Percentiles rank a stretch among this genome's conserved stretches.
These are phyloP conservation scores for Ophiosphaerella korrae DNA, from an alignment of 2,329 filamentous ascomycete species.

Conservation along the genomic window DNA sequence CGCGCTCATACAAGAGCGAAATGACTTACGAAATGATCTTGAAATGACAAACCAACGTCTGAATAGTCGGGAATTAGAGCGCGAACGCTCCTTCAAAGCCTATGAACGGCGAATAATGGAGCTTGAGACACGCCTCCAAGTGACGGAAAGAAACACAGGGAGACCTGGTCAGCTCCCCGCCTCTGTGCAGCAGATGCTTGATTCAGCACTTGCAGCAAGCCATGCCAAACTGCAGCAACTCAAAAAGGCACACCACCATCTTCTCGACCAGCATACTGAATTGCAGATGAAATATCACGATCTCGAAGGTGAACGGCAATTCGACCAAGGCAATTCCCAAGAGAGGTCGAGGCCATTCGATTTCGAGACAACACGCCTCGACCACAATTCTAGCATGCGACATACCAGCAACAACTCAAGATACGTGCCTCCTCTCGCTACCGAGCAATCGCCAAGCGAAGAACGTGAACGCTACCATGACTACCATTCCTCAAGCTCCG, in stretches of 20 bases:
- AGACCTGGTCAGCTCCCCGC: conserved; percentile 44
- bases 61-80: conserved; percentile 56
- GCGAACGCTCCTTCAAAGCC: conserved; percentile 52
- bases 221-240: conserved; percentile 55
- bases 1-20: conserved; percentile 61
- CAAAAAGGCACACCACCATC: conserved; percentile 58
- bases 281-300: conserved; percentile 54
- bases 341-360: conserved; percentile 24
- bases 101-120: conserved; percentile 57
- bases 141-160: conserved; percentile 25
- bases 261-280: conserved; percentile 58
- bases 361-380: conserved; percentile 23
- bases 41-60: conserved; percentile 66
- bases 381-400: conserved; percentile 35
- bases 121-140: conserved; percentile 46
- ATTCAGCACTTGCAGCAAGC: conserved; percentile 54
- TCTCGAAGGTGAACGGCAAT: conserved; percentile 43
- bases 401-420: conserved; percentile 26
- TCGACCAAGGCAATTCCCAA: conserved; percentile 31
- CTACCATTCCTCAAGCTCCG: conserved; percentile 35
- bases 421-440: conserved; percentile 31
- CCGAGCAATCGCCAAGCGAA: conserved; percentile 21
- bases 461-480: conserved; percentile 38
- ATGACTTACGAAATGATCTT: conserved; percentile 63
- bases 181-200: conserved; percentile 54